Evolutionary conservation across 495 filamentous ascomycete genomes (phyloP).

Genomic region (Neurospora sp.): DNA sequence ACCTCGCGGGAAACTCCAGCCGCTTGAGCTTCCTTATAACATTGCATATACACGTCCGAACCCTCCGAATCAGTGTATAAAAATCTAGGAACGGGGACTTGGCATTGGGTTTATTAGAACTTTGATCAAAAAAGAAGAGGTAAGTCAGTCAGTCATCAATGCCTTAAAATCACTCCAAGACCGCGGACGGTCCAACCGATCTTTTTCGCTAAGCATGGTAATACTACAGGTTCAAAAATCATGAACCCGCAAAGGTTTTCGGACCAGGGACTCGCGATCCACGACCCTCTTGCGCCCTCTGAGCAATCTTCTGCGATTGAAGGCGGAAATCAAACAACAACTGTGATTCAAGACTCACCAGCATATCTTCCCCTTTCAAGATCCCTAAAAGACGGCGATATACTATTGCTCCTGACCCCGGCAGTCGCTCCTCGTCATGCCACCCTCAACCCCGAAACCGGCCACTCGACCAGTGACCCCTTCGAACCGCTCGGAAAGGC

Average conservation of each 20-base stretch:
- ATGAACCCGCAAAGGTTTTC: background rate
- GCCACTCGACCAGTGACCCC: constrained; percentile 34
- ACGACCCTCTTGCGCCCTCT: background rate
- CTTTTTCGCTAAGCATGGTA: background rate
- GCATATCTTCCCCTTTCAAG: constrained; percentile 32
- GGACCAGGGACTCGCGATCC: background rate
- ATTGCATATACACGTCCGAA: background rate
- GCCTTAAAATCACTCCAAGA: background rate
- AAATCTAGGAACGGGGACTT: background rate
- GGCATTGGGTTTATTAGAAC: background rate
- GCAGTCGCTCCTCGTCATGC: constrained; percentile 37
- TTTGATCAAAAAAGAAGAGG: background rate
- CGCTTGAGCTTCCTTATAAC: background rate
- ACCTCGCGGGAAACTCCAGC: background rate
- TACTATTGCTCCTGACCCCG: constrained; percentile 50
- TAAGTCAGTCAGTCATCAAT: background rate
- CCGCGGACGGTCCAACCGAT: background rate
- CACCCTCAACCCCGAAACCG: constrained; percentile 2
- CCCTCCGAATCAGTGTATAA: background rate
- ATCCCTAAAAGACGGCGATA: constrained; percentile 34
- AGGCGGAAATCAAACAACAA: background rate
- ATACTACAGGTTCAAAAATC: background rate
- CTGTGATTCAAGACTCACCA: constrained; percentile 24
- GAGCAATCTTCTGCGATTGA: background rate
- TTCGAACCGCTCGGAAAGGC: constrained; percentile 51